Base-by-base conservation (phyloP, 441 rosid species). In the Euphorbia schlechtendalii region DNA sequence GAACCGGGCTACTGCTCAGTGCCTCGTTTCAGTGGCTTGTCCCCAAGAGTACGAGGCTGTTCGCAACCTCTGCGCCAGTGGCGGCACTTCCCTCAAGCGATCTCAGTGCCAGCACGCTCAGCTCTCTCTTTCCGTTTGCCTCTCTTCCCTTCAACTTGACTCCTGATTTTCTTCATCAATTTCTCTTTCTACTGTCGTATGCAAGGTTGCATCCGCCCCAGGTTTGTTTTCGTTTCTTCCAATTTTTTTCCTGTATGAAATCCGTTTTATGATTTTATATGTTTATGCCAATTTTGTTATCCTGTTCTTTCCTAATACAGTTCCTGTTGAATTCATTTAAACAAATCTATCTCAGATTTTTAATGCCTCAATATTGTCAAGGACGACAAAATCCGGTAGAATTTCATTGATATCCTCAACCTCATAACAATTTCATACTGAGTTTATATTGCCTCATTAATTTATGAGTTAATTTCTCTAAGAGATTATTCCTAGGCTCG, bases 11-110 rank as follows among this genome's bases (percentile, higher is more conserved):
- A 72, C 89, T 20, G 98, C 91, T 12, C 76, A 86, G 86, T 89
- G 98, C 75, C 59, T 89, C 61, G 88, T 89, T 64, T 64, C 86
- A 28, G 80, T 71, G 70, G 78, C 71, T 64, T 92, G 93, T 56
- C 93, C 98, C 4, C 80, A 82, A 18, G 96, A 92, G 68, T 69
- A 68, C 7, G 96, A 92, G 77, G 89, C 86, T 67, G 93, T 89
- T 67, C 82, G 83, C 60, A 79, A 81, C 57, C 67, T 92, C 45
- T 92, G 96, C 66, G 65, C 77, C 0, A 92, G 96, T 78, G 82
- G 90, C 49, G 96, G 98, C 43, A 89, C 96, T n/a, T 78, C 78
- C 12, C 77, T 89, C 12, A 92, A 92, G 69, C 84, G 93, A 24
- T 76, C 82, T 20, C 96, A 89, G 74, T 89, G 96, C 74, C 87